phyloP scores from a whole-genome alignment of 495 filamentous ascomycete genomes.

The Penicillium cataractarum region DNA sequence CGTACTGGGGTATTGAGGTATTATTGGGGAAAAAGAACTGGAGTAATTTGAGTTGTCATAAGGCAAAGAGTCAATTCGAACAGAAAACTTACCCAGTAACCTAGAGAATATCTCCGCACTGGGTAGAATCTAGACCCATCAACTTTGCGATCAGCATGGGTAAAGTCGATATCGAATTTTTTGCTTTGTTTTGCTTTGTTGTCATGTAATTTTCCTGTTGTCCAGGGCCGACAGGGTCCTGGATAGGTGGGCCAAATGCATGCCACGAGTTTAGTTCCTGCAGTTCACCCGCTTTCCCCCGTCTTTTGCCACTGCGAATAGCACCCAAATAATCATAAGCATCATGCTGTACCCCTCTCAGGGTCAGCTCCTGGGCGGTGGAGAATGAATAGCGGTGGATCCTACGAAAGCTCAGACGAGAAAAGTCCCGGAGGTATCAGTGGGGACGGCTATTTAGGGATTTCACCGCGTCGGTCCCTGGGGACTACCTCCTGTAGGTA shows the following conservation, averaged over 20 bases:
- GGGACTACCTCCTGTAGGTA: slow-evolving; percentile 19
- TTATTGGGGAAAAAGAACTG: not conserved
- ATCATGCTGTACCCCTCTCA: not conserved
- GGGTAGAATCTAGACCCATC: not conserved
- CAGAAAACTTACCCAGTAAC: not conserved
- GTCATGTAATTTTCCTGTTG: not conserved
- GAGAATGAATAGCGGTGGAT: not conserved
- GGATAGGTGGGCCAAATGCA: not conserved
- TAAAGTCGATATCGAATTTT: not conserved
- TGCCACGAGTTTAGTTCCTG: slow-evolving; percentile 5
- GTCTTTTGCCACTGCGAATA: not conserved
- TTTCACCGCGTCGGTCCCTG: slow-evolving; percentile 6
- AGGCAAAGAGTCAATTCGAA: slow-evolving; percentile 14
- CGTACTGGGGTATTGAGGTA: not conserved
- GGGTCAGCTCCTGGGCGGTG: not conserved
- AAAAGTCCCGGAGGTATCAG: not conserved
- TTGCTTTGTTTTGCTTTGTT: not conserved
- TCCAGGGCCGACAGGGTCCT: not conserved
- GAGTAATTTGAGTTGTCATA: slow-evolving; percentile 2
- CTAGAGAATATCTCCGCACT: slow-evolving; percentile 15
- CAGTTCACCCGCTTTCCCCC: slow-evolving; percentile 4
- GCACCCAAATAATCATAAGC: not conserved
- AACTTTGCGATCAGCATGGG: slow-evolving; percentile 11
- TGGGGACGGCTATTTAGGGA: not conserved
- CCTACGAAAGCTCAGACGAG: slow-evolving; percentile 4